Conservation (phyloP, 225 moss, liverwort and hornwort species). For the Takakia lepidozioides region DNA sequence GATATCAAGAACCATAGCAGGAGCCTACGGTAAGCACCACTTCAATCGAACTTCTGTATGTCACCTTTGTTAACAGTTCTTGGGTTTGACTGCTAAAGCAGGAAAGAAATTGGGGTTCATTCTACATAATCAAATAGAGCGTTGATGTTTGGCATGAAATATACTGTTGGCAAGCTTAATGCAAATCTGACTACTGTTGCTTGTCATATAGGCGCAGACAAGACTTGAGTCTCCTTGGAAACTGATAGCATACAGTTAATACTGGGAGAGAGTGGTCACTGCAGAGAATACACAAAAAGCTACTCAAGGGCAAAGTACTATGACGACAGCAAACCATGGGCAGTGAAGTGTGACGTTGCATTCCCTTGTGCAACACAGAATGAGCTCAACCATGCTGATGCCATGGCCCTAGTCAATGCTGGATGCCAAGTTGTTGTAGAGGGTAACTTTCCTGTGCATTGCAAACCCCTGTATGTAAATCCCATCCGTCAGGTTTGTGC, state of each 20-base stretch:
- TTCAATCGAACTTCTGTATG: background rate
- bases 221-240: no score
- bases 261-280: slow-evolving; percentile 4
- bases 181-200: no score
- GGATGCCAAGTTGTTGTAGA: slow-evolving; percentile 80
- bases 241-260: background rate
- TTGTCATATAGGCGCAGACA: no score
- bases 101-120: no score
- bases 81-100: background rate
- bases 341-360: slow-evolving; percentile 91
- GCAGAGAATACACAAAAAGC: slow-evolving; percentile 66
- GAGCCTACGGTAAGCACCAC: slow-evolving; percentile 23
- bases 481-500: no score
- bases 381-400: slow-evolving; percentile 97
- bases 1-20: slow-evolving; percentile 43
- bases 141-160: background rate
- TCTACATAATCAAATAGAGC: background rate
- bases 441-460: slow-evolving; percentile 14
- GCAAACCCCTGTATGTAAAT: no score
- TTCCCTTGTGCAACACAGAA: slow-evolving; percentile 98
- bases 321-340: slow-evolving; percentile 98
- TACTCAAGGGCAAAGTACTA: slow-evolving; percentile 78
- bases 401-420: slow-evolving; percentile 85
- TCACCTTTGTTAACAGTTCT: background rate
- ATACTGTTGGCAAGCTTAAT: no score